Percentiles rank a stretch among this genome's conserved stretches.
phyloP scores from a whole-genome alignment of 2,329 filamentous ascomycete genomes.

The Colletotrichum scovillei region DNA sequence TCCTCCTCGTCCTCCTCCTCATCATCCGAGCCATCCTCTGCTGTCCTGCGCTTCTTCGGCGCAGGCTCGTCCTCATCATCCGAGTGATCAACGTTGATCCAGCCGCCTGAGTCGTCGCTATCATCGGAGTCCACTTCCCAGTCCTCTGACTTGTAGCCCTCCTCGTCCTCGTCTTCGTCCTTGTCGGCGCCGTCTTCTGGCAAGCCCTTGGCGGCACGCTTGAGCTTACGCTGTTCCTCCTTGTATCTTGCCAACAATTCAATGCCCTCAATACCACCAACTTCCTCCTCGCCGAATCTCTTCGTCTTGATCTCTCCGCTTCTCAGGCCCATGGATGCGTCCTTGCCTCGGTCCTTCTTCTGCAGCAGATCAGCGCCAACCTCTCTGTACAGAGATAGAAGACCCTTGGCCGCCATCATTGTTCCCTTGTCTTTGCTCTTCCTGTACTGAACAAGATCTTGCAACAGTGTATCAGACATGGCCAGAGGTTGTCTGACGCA shows the following conservation, averaged over 20 bases:
- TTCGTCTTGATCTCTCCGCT: conserved; percentile 80
- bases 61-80: conserved; percentile 81
- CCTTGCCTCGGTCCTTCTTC: conserved; percentile 91
- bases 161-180: conserved; percentile 69
- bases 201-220: conserved; percentile 75
- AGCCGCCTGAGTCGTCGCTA: conserved; percentile 81
- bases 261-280: conserved; percentile 88
- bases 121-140: conserved; percentile 73
- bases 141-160: conserved; percentile 64
- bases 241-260: conserved; percentile 95
- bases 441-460: conserved; percentile 94
- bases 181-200: conserved; percentile 72
- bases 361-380: conserved; percentile 89
- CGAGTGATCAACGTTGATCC: conserved; percentile 91
- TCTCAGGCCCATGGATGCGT: conserved; percentile 85
- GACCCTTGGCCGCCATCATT: conserved; percentile 97
- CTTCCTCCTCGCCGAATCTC: conserved; percentile 84
- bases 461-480: conserved; percentile 94
- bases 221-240: conserved; percentile 84
- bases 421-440: conserved; percentile 99
- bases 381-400: conserved; percentile 91
- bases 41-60: conserved; percentile 56
- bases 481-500: conserved; percentile 93
- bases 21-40: conserved; percentile 28
- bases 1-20: conserved; percentile 55